Evolutionary conservation across 75 land plant species (phyloP).

Genomic region (Cryptomeria japonica): DNA sequence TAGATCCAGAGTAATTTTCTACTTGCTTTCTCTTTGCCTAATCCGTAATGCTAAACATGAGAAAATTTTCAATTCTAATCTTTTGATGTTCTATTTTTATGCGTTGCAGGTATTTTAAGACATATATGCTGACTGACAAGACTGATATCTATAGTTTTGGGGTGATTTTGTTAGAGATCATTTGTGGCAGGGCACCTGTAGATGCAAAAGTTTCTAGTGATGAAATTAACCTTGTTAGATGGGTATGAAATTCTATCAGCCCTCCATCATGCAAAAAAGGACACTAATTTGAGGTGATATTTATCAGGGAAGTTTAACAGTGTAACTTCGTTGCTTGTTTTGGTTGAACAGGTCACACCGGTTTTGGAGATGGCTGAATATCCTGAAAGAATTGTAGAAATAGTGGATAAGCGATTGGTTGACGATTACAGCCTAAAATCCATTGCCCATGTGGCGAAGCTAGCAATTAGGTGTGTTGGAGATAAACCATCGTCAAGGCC

Average conservation of each 20-base stretch:
- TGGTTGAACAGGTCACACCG: background rate
- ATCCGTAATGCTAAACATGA: background rate
- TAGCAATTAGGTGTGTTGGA: background rate
- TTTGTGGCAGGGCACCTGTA: background rate
- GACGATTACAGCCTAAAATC: background rate
- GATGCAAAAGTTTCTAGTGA: background rate
- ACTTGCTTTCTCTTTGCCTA: background rate
- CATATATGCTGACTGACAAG: slow-evolving; percentile 4
- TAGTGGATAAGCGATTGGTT: background rate
- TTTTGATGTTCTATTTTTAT: background rate
- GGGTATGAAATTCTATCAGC: background rate
- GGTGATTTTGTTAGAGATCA: slow-evolving; percentile 6
- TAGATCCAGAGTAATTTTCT: slow-evolving; percentile 40
- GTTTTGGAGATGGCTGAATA: background rate
- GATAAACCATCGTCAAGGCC: background rate
- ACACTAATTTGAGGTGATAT: no score
- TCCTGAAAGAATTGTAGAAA: background rate
- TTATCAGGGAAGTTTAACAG: no score
- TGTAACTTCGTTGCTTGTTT: no score
- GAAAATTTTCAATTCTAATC: background rate
- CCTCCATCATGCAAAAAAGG: no score
- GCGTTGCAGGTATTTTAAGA: background rate
- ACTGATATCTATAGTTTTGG: slow-evolving; percentile 21
- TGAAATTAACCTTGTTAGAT: background rate
- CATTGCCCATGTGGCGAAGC: background rate